These are phyloP conservation scores for Lepiota venenata DNA, from an alignment of 768 basidiomycete genomes.

Conservation along the genomic window DNA sequence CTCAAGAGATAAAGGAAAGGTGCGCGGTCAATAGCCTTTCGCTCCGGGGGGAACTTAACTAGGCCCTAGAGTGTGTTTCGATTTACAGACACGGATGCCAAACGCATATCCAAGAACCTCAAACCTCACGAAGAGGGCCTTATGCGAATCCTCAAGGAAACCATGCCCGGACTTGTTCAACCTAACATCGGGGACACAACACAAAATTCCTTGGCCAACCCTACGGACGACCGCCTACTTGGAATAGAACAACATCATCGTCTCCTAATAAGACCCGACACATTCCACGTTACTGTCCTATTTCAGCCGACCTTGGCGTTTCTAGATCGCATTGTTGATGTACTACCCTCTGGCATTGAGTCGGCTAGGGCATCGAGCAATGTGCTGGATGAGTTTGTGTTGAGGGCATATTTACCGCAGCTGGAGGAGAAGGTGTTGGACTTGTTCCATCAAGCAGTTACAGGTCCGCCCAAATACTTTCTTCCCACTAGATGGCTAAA, in stretches of 20 bases:
- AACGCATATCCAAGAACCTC: constrained; percentile 62
- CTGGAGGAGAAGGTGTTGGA: constrained; percentile 90
- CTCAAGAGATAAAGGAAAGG: constrained; percentile 77
- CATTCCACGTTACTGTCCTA: constrained; percentile 92
- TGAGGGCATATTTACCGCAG: constrained; percentile 90
- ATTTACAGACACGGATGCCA: constrained; percentile 86
- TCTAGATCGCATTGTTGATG: constrained; percentile 64
- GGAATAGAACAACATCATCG: constrained; percentile 80
- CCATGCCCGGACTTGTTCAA: constrained; percentile 91
- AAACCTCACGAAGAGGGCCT: constrained; percentile 82
- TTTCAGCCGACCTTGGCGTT: constrained; percentile 93
- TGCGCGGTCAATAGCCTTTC: constrained; percentile 21
- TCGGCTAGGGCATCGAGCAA: constrained; percentile 61
- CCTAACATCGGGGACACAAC: constrained; percentile 59
- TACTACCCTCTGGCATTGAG: constrained; percentile 72
- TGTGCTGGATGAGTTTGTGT: constrained; percentile 89
- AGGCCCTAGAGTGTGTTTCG: constrained; percentile 77
- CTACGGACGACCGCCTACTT: constrained; percentile 68
- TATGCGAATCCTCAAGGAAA: constrained; percentile 77
- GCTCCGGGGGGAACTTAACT: not conserved
- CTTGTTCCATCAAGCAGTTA: constrained; percentile 83
- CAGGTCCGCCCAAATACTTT: constrained; percentile 39
- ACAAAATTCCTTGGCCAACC: constrained; percentile 46
- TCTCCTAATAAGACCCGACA: constrained; percentile 83
- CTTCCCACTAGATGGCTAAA: not conserved